phyloP scores from a whole-genome alignment of 495 filamentous ascomycete genomes.

The Daldinia grandis region DNA sequence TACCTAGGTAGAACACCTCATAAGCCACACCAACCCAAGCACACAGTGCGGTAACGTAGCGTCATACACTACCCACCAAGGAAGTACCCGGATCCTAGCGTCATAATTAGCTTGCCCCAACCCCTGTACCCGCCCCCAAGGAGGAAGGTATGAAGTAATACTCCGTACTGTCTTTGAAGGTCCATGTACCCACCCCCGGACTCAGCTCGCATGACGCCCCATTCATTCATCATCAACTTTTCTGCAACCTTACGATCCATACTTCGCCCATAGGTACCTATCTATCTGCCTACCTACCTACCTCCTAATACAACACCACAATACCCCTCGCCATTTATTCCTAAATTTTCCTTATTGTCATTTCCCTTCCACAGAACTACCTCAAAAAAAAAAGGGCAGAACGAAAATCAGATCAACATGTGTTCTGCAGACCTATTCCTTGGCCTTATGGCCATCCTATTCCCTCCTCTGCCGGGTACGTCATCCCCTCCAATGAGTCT shows the following conservation, averaged over 20 bases:
- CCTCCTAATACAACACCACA: neutral
- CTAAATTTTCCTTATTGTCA: conserved; percentile 1
- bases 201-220: conserved; percentile 20
- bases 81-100: conserved; percentile 8
- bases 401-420: conserved; percentile 39
- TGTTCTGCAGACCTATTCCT: conserved; percentile 86
- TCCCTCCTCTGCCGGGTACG: conserved; percentile 91
- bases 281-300: neutral
- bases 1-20: too few species aligned
- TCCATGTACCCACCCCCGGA: conserved; percentile 1
- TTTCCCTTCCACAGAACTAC: neutral
- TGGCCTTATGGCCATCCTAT: conserved; percentile 85
- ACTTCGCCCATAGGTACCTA: too few species aligned
- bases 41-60: neutral
- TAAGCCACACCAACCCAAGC: neutral
- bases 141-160: conserved; percentile 21
- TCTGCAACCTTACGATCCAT: conserved; percentile 18
- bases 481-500: conserved; percentile 30
- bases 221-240: conserved; percentile 1
- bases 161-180: conserved; percentile 2
- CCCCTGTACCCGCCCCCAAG: conserved; percentile 11
- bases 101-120: conserved; percentile 2
- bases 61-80: neutral
- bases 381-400: neutral
- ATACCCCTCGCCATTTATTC: neutral